Evolutionary conservation across 2,329 filamentous ascomycete genomes (phyloP).

Genomic region (Orbilia ellipsospora): DNA sequence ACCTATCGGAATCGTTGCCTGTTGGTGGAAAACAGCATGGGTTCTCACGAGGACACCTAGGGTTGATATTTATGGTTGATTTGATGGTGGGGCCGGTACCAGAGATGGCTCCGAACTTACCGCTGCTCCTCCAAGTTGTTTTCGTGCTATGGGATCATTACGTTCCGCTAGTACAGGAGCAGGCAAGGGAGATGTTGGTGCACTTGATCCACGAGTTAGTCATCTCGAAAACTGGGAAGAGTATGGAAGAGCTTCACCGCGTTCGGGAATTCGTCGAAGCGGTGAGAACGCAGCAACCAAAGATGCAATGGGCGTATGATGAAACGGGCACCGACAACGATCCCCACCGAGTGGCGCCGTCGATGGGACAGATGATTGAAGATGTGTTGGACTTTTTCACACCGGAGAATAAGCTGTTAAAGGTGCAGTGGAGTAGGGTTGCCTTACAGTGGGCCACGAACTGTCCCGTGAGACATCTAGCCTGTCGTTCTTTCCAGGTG

Average conservation of each 20-base stretch:
- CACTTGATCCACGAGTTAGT: slow-evolving; percentile 97
- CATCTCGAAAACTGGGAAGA: slow-evolving; percentile 72
- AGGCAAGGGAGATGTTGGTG: slow-evolving; percentile 96
- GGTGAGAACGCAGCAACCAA: slow-evolving; percentile 83
- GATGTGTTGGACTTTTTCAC: slow-evolving; percentile 88
- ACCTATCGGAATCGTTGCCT: slow-evolving; percentile 80
- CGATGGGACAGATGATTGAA: slow-evolving; percentile 85
- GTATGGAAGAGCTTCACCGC: slow-evolving; percentile 76
- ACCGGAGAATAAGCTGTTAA: slow-evolving; percentile 83
- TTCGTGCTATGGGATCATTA: slow-evolving; percentile 98
- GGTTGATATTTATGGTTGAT: slow-evolving; percentile 92
- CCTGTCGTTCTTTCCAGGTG: slow-evolving; percentile 96
- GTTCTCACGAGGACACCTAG: slow-evolving; percentile 91
- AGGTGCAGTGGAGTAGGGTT: slow-evolving; percentile 89
- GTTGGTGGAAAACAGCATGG: slow-evolving; percentile 90
- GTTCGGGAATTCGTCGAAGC: slow-evolving; percentile 79
- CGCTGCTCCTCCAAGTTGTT: slow-evolving; percentile 87
- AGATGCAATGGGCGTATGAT: slow-evolving; percentile 93
- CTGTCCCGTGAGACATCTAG: slow-evolving; percentile 92
- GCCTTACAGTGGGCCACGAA: slow-evolving; percentile 96
- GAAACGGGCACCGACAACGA: slow-evolving; percentile 82
- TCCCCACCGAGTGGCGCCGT: slow-evolving; percentile 81
- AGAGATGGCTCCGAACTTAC: slow-evolving; percentile 80
- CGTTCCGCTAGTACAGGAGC: slow-evolving; percentile 91
- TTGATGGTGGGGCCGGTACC: slow-evolving; percentile 93